Conservation (phyloP, 768 basidiomycete genomes). For the Lactarius hatsudake region DNA sequence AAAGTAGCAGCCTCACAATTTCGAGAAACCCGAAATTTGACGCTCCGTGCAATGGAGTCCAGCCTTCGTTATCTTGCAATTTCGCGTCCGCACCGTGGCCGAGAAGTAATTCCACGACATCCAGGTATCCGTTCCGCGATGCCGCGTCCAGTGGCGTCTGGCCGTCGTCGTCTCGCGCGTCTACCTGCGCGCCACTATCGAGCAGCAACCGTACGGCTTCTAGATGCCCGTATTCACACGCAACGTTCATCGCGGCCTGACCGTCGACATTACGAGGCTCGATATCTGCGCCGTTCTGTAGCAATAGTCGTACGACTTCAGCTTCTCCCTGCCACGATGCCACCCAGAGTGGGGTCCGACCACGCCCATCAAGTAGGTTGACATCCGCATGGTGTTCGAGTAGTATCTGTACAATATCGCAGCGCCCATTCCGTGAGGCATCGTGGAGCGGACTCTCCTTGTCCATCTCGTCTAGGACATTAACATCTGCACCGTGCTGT, state of each 20-base stretch:
- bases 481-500: background rate
- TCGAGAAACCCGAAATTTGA: background rate
- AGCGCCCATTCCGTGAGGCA: background rate
- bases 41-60: background rate
- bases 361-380: background rate
- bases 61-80: background rate
- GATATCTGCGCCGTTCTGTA: background rate
- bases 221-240: background rate
- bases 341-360: background rate
- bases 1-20: background rate
- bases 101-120: background rate
- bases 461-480: background rate
- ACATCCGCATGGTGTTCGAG: background rate
- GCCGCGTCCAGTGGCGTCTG: background rate
- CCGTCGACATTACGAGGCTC: background rate
- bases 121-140: background rate
- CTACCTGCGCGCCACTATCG: background rate
- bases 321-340: background rate
- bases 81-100: background rate
- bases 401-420: background rate
- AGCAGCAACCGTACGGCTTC: background rate
- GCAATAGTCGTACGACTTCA: background rate
- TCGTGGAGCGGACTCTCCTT: background rate
- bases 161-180: background rate
- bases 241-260: background rate